Conservation (phyloP, 768 basidiomycete species). For the Lentinus brumalis region DNA sequence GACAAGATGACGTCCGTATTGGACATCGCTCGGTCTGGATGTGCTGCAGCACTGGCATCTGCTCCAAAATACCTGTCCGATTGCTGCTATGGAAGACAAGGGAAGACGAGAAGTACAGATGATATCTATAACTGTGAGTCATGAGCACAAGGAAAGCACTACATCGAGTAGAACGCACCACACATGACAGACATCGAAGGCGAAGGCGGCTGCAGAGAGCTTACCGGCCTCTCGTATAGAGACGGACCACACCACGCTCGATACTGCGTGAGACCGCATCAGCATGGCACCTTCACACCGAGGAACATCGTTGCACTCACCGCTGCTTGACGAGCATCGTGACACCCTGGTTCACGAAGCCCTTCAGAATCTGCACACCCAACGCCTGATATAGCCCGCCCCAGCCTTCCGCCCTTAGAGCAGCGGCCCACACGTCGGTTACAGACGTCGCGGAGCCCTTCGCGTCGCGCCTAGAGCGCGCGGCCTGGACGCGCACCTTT, state of each 20-base stretch:
- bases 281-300: not conserved
- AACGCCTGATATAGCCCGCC: constrained; percentile 54
- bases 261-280: not conserved
- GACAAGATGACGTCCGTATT: no score
- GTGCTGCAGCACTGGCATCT: no score
- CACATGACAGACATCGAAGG: no score
- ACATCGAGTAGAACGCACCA: no score
- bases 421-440: constrained; percentile 24
- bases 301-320: constrained; percentile 25
- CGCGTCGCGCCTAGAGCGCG: constrained; percentile 22
- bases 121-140: no score
- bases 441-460: constrained; percentile 21
- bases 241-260: constrained; percentile 6
- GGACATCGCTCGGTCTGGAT: no score
- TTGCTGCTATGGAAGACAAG: no score
- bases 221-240: constrained; percentile 1
- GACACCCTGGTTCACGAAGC: constrained; percentile 58
- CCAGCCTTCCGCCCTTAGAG: constrained; percentile 18
- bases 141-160: no score
- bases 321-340: constrained; percentile 62
- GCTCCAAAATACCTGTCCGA: no score
- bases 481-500: constrained; percentile 53
- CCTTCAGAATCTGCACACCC: constrained; percentile 51
- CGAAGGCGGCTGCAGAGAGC: not conserved
- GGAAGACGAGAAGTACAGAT: no score